Percentiles rank a stretch among this genome's conserved stretches.
Conservation (phyloP, 106 monocot species). For the Allium cepa region DNA sequence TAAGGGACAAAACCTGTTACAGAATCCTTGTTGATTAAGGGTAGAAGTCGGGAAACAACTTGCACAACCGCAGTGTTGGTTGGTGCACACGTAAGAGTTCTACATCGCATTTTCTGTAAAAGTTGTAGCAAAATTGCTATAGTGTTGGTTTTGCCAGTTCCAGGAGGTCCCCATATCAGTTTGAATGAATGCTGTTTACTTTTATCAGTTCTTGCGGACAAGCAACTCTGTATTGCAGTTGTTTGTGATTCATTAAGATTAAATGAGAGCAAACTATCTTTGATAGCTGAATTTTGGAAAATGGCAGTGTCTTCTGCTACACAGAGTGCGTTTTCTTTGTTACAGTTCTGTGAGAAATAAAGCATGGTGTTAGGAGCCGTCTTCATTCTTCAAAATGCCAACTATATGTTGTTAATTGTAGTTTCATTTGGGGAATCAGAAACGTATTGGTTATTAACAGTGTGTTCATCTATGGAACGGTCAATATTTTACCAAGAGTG, state of each 20-base stretch:
- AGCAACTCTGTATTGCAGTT: constrained; percentile 15
- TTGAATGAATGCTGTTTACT: constrained; percentile 7
- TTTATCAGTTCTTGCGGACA: background rate
- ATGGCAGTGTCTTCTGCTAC: too few relatives aligned
- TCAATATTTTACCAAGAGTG: too few relatives aligned
- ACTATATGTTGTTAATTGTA: too few relatives aligned
- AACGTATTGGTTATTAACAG: too few relatives aligned
- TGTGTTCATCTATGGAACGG: too few relatives aligned
- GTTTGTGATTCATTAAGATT: constrained; percentile 22
- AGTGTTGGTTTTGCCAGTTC: constrained; percentile 70
- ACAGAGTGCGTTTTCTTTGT: background rate
- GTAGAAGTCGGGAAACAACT: constrained; percentile 30
- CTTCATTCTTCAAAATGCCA: background rate
- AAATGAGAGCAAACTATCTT: background rate
- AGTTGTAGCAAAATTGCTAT: constrained; percentile 30
- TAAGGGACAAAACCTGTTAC: background rate
- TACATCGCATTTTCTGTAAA: constrained; percentile 19
- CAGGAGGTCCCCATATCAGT: constrained; percentile 79
- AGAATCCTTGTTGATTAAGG: constrained; percentile 7
- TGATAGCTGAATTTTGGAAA: background rate
- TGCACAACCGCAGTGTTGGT: constrained; percentile 53
- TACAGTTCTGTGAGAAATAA: background rate
- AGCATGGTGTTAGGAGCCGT: background rate
- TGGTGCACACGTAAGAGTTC: constrained; percentile 57
- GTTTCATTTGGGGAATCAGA: too few relatives aligned